Evolutionary conservation across 2,329 filamentous ascomycete genomes (phyloP).

Genomic region (Lomentospora prolificans): DNA sequence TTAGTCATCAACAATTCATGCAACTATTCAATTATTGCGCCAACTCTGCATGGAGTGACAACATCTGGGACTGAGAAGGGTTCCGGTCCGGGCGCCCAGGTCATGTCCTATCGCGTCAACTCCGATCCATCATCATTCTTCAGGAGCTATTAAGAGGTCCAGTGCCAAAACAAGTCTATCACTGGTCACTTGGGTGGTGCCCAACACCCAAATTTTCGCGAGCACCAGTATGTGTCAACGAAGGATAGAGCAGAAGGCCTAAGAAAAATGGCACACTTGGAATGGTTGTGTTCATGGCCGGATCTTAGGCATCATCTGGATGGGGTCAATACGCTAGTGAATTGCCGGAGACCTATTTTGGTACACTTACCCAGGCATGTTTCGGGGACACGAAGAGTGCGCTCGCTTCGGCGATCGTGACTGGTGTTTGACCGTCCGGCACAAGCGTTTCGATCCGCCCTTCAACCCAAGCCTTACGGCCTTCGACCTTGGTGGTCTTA

Average conservation of each 20-base stretch:
- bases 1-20: no score
- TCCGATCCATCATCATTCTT: no score
- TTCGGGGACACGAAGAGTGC: conserved; percentile 84
- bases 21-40: no score
- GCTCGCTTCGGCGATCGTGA: conserved; percentile 69
- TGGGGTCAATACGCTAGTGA: neutral
- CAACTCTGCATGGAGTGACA: conserved; percentile 1
- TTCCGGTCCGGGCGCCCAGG: neutral
- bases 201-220: no score
- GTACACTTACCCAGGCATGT: conserved; percentile 57
- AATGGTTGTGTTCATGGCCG: conserved; percentile 5
- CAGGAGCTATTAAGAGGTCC: no score
- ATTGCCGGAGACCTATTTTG: neutral
- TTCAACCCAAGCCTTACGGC: conserved; percentile 89
- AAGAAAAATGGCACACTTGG: no score
- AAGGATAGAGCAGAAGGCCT: no score
- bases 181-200: no score
- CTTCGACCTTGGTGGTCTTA: conserved; percentile 75
- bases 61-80: neutral
- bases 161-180: no score
- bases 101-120: no score
- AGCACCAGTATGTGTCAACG: no score
- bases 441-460: conserved; percentile 75
- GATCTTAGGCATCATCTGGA: conserved; percentile 17
- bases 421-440: conserved; percentile 47